A percentile compares a stretch with the other conserved stretches of the same genome.
These are phyloP conservation scores for Tetrahymena elliotti DNA, from an alignment of 73 alveolate species.

Conservation along the genomic window DNA sequence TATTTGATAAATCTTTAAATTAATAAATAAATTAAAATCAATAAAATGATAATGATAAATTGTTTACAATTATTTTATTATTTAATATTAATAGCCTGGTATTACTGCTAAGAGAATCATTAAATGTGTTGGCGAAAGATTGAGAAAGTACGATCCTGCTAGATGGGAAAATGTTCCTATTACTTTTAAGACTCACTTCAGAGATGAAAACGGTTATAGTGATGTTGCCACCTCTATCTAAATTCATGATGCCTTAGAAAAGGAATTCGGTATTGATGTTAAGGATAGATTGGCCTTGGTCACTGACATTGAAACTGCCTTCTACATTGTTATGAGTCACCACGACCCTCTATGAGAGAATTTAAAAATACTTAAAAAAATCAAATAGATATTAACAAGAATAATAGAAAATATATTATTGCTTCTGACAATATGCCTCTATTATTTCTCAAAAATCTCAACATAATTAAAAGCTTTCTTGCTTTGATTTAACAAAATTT, in stretches of 20 bases:
- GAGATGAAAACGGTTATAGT: conserved; percentile 53
- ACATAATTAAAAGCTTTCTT: not conserved
- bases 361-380: not conserved
- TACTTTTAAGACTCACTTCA: conserved; percentile 79
- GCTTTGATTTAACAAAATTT: not conserved
- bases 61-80: not conserved
- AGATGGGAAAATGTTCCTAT: conserved; percentile 85
- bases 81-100: conserved; percentile 15
- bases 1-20: not conserved
- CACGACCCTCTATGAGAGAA: conserved; percentile 39
- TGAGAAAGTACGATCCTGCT: conserved; percentile 61
- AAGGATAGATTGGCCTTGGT: conserved; percentile 71
- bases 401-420: not conserved
- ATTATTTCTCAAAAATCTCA: not conserved
- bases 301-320: conserved; percentile 55
- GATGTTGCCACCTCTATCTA: conserved; percentile 73
- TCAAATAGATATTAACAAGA: not conserved
- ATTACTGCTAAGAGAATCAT: conserved; percentile 67
- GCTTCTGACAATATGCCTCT: not conserved
- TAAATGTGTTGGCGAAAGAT: conserved; percentile 70
- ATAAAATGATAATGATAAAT: no score
- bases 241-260: conserved; percentile 82
- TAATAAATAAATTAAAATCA: not conserved
- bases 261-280: conserved; percentile 78
- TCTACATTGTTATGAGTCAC: conserved; percentile 40